Evolutionary conservation across 805 yeast species (phyloP).

Genomic region (Cyberlindnera veronae): DNA sequence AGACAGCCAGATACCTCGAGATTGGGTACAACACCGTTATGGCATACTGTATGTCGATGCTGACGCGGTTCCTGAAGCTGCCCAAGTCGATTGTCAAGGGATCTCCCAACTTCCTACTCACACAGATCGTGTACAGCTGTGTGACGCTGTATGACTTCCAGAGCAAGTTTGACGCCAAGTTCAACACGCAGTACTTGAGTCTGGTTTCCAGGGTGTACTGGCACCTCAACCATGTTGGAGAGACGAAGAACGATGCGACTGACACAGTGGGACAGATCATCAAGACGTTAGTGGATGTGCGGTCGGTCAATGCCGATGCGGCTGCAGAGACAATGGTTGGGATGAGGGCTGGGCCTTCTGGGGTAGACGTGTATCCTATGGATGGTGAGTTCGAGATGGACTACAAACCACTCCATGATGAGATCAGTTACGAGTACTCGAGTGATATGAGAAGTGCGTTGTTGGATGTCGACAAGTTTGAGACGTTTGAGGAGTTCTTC

Average conservation of each 20-base stretch:
- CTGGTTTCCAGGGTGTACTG: conserved; percentile 52
- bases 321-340: background rate
- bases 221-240: conserved; percentile 57
- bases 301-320: conserved; percentile 8
- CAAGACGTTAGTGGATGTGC: conserved; percentile 39
- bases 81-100: conserved; percentile 49
- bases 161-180: conserved; percentile 35
- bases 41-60: conserved; percentile 41
- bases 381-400: conserved; percentile 15
- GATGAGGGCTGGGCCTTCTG: background rate
- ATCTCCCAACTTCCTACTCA: conserved; percentile 49
- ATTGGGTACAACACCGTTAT: conserved; percentile 40
- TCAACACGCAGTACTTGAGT: conserved; percentile 40
- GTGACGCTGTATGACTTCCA: conserved; percentile 48
- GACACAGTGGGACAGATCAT: conserved; percentile 57
- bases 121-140: conserved; percentile 54
- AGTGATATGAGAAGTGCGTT: conserved; percentile 11
- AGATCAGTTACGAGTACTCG: conserved; percentile 24
- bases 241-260: conserved; percentile 53
- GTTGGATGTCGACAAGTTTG: conserved; percentile 27
- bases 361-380: conserved; percentile 3
- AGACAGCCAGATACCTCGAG: conserved; percentile 26
- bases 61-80: conserved; percentile 41
- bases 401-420: conserved; percentile 27
- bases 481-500: conserved; percentile 55